Evolutionary conservation across 257 asterid species (phyloP).

Genomic region (Thymus quinquecostatus): DNA sequence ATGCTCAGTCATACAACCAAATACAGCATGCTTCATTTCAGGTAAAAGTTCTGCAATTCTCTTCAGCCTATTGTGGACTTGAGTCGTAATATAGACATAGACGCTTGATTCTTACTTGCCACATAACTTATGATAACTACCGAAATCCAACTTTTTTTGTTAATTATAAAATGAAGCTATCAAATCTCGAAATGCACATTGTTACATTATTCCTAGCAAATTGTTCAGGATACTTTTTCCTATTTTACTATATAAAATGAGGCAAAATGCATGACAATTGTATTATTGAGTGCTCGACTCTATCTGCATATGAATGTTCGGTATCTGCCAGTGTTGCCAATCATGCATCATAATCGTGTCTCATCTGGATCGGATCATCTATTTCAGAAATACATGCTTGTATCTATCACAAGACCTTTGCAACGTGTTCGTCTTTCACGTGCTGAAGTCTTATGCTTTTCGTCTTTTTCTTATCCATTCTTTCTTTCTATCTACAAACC

Average conservation of each 20-base stretch:
- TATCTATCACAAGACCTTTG: background rate
- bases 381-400: constrained; percentile 5
- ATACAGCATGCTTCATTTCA: constrained; percentile 64
- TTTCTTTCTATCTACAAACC: background rate
- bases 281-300: background rate
- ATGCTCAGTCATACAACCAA: constrained; percentile 83
- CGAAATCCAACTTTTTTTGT: background rate
- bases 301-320: background rate
- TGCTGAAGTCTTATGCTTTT: constrained; percentile 5
- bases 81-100: background rate
- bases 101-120: background rate
- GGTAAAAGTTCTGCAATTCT: constrained; percentile 44
- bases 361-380: background rate
- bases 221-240: background rate
- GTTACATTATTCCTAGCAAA: background rate
- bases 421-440: background rate
- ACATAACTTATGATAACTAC: background rate
- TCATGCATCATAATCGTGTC: background rate
- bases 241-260: background rate
- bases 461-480: constrained; percentile 10
- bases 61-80: background rate
- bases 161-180: constrained; percentile 18
- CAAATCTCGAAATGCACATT: background rate
- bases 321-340: background rate
- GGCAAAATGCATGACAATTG: background rate